These are phyloP conservation scores for Metarhizium anisopliae DNA, from an alignment of 2,329 filamentous ascomycete genomes.

Conservation along the genomic window DNA sequence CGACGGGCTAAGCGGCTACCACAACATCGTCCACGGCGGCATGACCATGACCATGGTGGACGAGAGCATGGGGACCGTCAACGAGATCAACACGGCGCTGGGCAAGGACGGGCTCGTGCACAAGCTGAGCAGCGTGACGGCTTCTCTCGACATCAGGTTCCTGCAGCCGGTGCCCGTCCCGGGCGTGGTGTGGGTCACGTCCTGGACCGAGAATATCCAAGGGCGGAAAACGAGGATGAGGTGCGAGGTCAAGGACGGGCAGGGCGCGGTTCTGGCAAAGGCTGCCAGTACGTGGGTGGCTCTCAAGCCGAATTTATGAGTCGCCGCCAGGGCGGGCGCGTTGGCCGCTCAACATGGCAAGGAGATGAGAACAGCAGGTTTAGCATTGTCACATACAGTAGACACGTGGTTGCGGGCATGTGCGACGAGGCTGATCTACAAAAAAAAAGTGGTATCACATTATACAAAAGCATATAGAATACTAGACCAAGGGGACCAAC, in stretches of 20 bases:
- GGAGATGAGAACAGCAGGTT: neutral
- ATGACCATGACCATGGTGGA: conserved; percentile 26
- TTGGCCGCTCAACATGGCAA: neutral
- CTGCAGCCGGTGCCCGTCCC: conserved; percentile 21
- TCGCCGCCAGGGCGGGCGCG: neutral
- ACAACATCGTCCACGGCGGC: conserved; percentile 26
- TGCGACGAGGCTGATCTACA: neutral
- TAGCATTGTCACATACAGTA: neutral
- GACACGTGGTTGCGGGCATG: too few relatives aligned
- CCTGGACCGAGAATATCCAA: conserved; percentile 21
- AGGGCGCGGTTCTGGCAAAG: conserved; percentile 20
- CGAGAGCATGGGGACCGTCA: conserved; percentile 26
- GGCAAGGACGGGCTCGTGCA: conserved; percentile 20
- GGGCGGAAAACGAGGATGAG: conserved; percentile 24
- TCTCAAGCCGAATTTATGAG: conserved; percentile 19
- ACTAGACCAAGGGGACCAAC: neutral
- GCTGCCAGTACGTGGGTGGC: conserved; percentile 25
- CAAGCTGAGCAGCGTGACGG: conserved; percentile 23
- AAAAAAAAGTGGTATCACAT: conserved; percentile 7
- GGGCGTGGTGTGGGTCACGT: conserved; percentile 20
- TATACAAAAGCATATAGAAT: neutral
- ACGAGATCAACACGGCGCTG: conserved; percentile 26
- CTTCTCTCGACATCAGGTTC: conserved; percentile 24
- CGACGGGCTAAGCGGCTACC: conserved; percentile 23
- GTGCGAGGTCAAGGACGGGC: conserved; percentile 20